Evolutionary conservation across 345 rosid genomes (phyloP), one percentile per base, ranked within the genome.

Genomic region (Combretum micranthum): DNA sequence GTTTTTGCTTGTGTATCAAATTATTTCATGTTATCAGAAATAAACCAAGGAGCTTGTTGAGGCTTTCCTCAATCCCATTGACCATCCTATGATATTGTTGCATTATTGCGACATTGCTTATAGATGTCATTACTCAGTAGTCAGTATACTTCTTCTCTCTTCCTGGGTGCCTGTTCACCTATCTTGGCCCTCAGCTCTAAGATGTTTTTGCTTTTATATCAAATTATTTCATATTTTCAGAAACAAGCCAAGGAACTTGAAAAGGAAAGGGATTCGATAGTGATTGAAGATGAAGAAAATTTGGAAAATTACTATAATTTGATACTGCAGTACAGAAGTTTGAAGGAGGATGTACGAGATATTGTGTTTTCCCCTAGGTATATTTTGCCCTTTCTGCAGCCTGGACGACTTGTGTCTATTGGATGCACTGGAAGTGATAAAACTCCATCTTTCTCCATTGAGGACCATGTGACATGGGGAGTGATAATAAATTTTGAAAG

Each of bases 261-360:
- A 76, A 91, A 80, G 70, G 97, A 89, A 80, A 89, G 85, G 73
- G 79, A 89, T 71, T 86, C 94, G 25, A 84, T 93, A 72, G 71
- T 83, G 60, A 82, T 93, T 56, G 96, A 89, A 72, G 97, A 89
- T 70, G 97, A 93, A 83, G 99, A 93, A 62, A 82, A 80, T 73
- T 77, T 93, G 61, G 83, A 72, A 68, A 79, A 70, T 59, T 89
- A 87, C 71, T 89, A 93, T 71, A 79, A 85, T 73, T 64, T 93
- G 74, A 78, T 87, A 63, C 77, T 80, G 53, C 94, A 89, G 57
- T 73, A 80, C 57, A 83, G 69, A 80, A 77, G 75, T 66, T 75
- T 87, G 79, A 87, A 85, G 83, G 79, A 80, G 70, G 99, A 89
- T 64, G 72, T 72, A 50, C 78, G 84, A 60, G 85, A 87, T 50